These are phyloP conservation scores for Hyphopichia burtonii DNA, from an alignment of 1,139 yeast genomes.

Conservation along the genomic window DNA sequence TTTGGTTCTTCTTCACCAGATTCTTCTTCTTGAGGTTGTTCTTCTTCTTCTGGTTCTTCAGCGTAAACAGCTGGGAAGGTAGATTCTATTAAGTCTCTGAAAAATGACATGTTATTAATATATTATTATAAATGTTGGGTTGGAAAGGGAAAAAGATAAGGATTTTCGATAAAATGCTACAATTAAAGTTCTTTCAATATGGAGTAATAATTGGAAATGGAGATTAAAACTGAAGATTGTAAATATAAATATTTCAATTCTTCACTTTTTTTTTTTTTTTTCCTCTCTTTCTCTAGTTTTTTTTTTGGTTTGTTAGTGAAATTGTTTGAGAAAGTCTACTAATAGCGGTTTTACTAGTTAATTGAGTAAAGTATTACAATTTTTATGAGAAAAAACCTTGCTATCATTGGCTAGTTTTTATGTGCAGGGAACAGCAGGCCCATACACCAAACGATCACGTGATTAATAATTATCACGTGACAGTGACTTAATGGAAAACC, in stretches of 20 bases:
- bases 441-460: too few relatives aligned
- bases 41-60: conserved; percentile 49
- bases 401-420: conserved; percentile 4
- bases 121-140: not conserved
- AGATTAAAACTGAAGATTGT: not conserved
- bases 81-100: conserved; percentile 79
- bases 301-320: conserved; percentile 1
- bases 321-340: not conserved
- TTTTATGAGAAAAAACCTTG: conserved; percentile 4
- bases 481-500: too few relatives aligned
- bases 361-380: not conserved
- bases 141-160: not conserved
- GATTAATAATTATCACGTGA: too few relatives aligned
- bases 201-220: not conserved
- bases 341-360: not conserved
- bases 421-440: not conserved
- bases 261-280: not conserved
- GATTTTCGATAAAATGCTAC: not conserved
- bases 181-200: not conserved
- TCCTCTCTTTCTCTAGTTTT: not conserved
- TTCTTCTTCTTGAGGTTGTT: conserved; percentile 45
- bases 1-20: conserved; percentile 16
- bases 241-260: not conserved
- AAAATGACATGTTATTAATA: conserved; percentile 46
- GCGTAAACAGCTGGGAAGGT: conserved; percentile 86